These are phyloP conservation scores for Tetracladium setigerum DNA, from an alignment of 495 filamentous ascomycete species.

Conservation along the genomic window DNA sequence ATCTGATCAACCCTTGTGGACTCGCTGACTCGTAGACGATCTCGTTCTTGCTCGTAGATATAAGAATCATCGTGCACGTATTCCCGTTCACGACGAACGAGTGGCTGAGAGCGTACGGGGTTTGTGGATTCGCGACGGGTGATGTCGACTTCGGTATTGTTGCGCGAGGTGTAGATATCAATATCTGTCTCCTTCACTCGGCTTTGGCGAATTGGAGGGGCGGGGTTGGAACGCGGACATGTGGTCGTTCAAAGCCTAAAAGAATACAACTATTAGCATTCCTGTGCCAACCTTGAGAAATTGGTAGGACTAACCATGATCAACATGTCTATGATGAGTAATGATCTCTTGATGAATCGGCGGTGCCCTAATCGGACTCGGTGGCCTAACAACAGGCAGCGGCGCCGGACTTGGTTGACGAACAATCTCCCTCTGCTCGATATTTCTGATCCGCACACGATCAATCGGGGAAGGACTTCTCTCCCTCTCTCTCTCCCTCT, in stretches of 20 bases:
- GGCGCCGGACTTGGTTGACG: slow-evolving; percentile 6
- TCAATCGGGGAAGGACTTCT: slow-evolving; percentile 3
- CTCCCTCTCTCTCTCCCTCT: slow-evolving; percentile 14
- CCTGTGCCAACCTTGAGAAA: background rate
- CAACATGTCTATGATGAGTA: slow-evolving; percentile 78
- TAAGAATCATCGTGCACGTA: slow-evolving; percentile 45
- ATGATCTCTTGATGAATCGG: slow-evolving; percentile 75
- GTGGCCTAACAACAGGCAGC: slow-evolving; percentile 34
- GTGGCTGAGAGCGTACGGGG: slow-evolving; percentile 17
- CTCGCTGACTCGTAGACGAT: slow-evolving; percentile 30
- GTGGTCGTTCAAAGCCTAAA: slow-evolving; percentile 29
- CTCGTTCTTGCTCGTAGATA: slow-evolving; percentile 47
- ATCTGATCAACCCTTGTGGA: slow-evolving; percentile 17
- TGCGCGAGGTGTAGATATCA: slow-evolving; percentile 35
- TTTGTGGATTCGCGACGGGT: slow-evolving; percentile 1
- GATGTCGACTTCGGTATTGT: slow-evolving; percentile 43
- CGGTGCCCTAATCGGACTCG: slow-evolving; percentile 54
- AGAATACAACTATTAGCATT: slow-evolving; percentile 13
- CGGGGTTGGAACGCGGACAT: slow-evolving; percentile 35
- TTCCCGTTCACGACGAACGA: slow-evolving; percentile 33
- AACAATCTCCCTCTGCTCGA: slow-evolving; percentile 12
- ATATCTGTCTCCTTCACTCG: slow-evolving; percentile 44
- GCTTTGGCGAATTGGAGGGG: slow-evolving; percentile 21
- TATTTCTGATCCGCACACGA: slow-evolving; percentile 15
- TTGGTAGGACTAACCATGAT: slow-evolving; percentile 58